Percentiles rank a stretch among this genome's conserved stretches.
Evolutionary conservation across 1,284 basidiomycete genomes (phyloP).

Genomic region (Ganoderma meredithae): DNA sequence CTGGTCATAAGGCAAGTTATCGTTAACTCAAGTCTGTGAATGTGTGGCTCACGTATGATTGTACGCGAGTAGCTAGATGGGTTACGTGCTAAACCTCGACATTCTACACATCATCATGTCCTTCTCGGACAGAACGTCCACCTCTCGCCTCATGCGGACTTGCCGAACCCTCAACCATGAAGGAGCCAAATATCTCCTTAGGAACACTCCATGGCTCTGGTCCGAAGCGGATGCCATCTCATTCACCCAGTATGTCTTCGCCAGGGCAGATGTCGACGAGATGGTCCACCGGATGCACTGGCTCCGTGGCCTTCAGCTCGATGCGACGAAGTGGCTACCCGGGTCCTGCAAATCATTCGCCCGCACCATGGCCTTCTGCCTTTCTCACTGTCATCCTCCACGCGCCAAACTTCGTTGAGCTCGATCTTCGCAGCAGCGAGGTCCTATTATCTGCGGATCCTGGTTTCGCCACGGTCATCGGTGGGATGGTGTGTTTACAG

Average conservation of each 20-base stretch:
- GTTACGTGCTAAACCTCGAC: not conserved
- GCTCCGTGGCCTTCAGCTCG: not conserved
- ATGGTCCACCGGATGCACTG: not conserved
- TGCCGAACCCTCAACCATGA: slow-evolving; percentile 11
- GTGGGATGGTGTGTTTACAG: not conserved
- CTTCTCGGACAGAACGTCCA: not conserved
- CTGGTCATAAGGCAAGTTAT: not conserved
- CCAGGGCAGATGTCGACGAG: not conserved
- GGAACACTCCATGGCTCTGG: not conserved
- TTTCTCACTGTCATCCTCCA: not conserved
- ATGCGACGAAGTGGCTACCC: not conserved
- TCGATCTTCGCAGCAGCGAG: not conserved
- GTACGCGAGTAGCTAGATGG: not conserved
- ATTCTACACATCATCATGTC: slow-evolving; percentile 4
- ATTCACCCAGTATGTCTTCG: not conserved
- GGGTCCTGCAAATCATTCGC: not conserved
- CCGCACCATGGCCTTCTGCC: not conserved
- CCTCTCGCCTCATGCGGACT: slow-evolving; percentile 2
- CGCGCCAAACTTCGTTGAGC: not conserved
- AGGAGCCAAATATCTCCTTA: not conserved
- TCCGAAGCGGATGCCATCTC: not conserved
- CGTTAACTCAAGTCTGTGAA: not conserved
- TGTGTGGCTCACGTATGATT: no score
- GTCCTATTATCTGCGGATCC: not conserved
- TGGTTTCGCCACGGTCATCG: not conserved